A percentile compares a stretch with the other conserved stretches of the same genome.
Evolutionary conservation across 495 filamentous ascomycete species (phyloP).

Genomic region (Hyaloscypha hepaticicola): DNA sequence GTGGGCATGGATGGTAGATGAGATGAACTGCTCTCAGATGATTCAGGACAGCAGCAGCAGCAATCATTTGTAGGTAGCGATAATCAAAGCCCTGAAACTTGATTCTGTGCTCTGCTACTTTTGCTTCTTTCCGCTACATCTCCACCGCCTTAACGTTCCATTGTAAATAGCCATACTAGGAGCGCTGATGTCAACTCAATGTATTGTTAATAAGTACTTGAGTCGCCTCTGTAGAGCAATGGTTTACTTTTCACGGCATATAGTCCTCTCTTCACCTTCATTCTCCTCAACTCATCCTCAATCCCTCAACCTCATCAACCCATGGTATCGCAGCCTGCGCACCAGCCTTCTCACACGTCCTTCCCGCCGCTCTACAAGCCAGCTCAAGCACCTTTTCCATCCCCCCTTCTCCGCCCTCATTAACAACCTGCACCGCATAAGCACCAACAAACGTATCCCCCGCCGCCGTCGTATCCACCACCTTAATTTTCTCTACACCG

Average conservation of each 20-base stretch:
- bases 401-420: conserved; percentile 40
- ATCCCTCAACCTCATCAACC: conserved; percentile 65
- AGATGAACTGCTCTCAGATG: neutral
- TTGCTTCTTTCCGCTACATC: too few species aligned
- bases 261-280: too few species aligned
- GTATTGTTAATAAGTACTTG: too few species aligned
- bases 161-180: too few species aligned
- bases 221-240: too few species aligned
- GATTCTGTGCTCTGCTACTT: neutral
- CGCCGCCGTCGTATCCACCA: conserved; percentile 91
- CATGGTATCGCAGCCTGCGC: conserved; percentile 91
- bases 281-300: too few species aligned
- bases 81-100: neutral
- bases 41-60: too few species aligned
- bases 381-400: conserved; percentile 55
- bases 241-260: too few species aligned
- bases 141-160: too few species aligned
- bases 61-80: neutral
- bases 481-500: conserved; percentile 59
- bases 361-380: conserved; percentile 73
- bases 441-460: conserved; percentile 93
- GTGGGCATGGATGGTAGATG: neutral
- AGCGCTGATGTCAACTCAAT: too few species aligned
- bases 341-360: conserved; percentile 72
- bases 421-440: conserved; percentile 70